These are phyloP conservation scores for Fusarium sp. DNA, from an alignment of 2,329 filamentous ascomycete genomes.

Conservation along the genomic window DNA sequence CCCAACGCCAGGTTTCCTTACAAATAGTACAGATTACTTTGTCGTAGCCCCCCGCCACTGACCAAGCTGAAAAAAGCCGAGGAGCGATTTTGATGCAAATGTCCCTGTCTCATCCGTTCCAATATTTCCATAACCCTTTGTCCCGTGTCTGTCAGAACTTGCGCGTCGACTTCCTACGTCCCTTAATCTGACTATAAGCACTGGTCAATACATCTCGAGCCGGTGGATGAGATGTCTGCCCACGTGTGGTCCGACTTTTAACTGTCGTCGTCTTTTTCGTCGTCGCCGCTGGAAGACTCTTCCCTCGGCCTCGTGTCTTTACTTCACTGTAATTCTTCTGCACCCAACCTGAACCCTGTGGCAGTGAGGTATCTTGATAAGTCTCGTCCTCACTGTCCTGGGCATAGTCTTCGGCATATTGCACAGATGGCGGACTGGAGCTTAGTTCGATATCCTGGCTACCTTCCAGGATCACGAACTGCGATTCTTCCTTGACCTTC, in stretches of 20 bases:
- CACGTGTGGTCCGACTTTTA: conserved; percentile 2
- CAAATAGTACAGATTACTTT: conserved; percentile 24
- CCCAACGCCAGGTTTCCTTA: conserved; percentile 24
- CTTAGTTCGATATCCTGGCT: conserved; percentile 49
- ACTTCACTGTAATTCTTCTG: conserved; percentile 34
- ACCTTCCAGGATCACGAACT: conserved; percentile 44
- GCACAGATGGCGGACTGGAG: conserved; percentile 42
- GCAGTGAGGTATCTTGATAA: conserved; percentile 34
- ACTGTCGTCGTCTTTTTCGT: not conserved
- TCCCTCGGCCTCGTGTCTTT: conserved; percentile 35
- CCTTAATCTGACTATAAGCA: conserved; percentile 41
- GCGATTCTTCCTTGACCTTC: conserved; percentile 28
- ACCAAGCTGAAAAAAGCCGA: not conserved
- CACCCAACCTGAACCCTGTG: conserved; percentile 33
- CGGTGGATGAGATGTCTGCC: conserved; percentile 34
- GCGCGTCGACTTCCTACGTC: conserved; percentile 33
- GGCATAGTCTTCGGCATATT: conserved; percentile 35
- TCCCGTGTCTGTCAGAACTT: conserved; percentile 32
- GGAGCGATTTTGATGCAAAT: not conserved
- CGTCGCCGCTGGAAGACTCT: conserved; percentile 30
- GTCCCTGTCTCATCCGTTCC: not conserved
- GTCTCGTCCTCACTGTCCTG: conserved; percentile 39
- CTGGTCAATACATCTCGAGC: conserved; percentile 32
- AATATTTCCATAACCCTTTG: conserved; percentile 13
- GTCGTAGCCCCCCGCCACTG: not conserved